Evolutionary conservation across 345 rosid genomes (phyloP).

Genomic region (Lumnitzera racemosa): DNA sequence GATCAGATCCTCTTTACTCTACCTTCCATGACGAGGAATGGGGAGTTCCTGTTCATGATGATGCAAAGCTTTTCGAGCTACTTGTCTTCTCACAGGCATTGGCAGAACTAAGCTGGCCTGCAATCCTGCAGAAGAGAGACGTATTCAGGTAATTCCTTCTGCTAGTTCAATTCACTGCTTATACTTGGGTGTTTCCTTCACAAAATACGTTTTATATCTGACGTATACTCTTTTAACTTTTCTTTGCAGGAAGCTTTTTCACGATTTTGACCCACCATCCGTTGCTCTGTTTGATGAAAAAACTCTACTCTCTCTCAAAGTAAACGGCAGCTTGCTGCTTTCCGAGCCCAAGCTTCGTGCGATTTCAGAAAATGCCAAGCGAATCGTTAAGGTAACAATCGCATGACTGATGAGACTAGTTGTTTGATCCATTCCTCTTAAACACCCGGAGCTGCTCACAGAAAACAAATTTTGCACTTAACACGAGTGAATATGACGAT

Average conservation of each 20-base stretch:
- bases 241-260: conserved; percentile 61
- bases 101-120: conserved; percentile 87
- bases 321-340: conserved; percentile 51
- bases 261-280: conserved; percentile 53
- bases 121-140: conserved; percentile 58
- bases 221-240: conserved; percentile 11
- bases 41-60: conserved; percentile 80
- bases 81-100: conserved; percentile 92
- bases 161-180: background rate
- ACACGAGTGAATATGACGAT: no score
- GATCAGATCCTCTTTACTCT: conserved; percentile 54
- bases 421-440: background rate
- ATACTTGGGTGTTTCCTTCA: background rate
- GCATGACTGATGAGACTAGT: background rate
- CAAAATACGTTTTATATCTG: background rate
- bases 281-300: conserved; percentile 64
- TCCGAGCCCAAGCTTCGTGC: conserved; percentile 91
- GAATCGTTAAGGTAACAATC: conserved; percentile 53
- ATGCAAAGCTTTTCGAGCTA: conserved; percentile 67
- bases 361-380: conserved; percentile 66
- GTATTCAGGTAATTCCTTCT: conserved; percentile 43
- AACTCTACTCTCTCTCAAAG: conserved; percentile 55
- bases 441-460: no score
- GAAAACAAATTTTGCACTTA: no score
- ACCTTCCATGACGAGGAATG: conserved; percentile 80